These are phyloP conservation scores for Cyberlindnera euphorbiiphila DNA, from an alignment of 805 yeast genomes.

Conservation along the genomic window DNA sequence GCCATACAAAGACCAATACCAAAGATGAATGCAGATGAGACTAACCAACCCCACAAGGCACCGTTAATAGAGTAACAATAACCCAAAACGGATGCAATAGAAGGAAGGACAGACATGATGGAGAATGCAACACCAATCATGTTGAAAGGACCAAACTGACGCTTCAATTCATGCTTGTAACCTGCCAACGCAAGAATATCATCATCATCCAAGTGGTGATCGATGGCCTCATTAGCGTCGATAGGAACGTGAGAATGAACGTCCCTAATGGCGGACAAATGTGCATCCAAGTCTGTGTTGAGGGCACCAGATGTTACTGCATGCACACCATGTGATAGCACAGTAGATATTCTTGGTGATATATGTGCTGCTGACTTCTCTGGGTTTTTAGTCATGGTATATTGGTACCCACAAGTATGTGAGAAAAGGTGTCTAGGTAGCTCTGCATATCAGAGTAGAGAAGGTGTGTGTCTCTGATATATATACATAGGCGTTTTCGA, in stretches of 20 bases:
- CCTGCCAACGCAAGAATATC: constrained; percentile 49
- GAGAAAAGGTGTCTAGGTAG: no score
- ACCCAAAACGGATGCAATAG: constrained; percentile 52
- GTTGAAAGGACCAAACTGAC: constrained; percentile 50
- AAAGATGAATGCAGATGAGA: constrained; percentile 49
- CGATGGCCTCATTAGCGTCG: constrained; percentile 24
- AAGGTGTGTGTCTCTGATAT: no score
- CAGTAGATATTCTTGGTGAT: constrained; percentile 2
- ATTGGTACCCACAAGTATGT: no score
- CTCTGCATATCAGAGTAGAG: no score
- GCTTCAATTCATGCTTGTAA: constrained; percentile 63
- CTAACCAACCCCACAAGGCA: constrained; percentile 72
- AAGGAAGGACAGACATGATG: constrained; percentile 59
- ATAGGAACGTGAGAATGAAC: constrained; percentile 20
- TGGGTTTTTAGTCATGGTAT: no score
- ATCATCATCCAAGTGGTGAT: constrained; percentile 22
- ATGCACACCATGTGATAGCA: constrained; percentile 1
- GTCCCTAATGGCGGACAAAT: constrained; percentile 5
- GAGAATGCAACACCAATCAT: constrained; percentile 70
- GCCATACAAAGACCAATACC: constrained; percentile 62
- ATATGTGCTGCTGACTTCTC: no score
- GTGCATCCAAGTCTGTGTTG: constrained; percentile 2
- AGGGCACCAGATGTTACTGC: background rate
- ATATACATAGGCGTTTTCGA: no score
- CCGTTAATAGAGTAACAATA: constrained; percentile 40